Conservation (phyloP, 352 stramenopile species). For the Pythium coloratum region DNA sequence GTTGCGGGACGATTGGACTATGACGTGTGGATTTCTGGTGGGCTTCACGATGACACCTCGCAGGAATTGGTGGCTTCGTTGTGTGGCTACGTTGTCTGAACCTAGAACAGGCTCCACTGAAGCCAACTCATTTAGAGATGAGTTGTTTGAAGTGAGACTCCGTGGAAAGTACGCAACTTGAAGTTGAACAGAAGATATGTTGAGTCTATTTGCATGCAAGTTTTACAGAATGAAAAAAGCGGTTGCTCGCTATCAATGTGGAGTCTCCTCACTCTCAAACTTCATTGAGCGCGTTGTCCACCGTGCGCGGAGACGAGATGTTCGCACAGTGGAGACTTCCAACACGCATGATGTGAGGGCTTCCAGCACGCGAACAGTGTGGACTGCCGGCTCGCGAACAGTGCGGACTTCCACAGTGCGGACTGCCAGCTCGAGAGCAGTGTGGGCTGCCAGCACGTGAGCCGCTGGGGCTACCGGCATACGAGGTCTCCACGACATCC, state of each 20-base stretch:
- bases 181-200: not conserved
- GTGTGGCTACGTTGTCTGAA: not conserved
- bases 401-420: not conserved
- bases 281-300: not conserved
- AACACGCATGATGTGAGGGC: not conserved
- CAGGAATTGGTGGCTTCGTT: not conserved
- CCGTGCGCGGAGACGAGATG: not conserved
- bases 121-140: too few relatives aligned
- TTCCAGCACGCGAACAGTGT: not conserved
- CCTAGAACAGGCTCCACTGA: not conserved
- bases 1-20: too few relatives aligned
- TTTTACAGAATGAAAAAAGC: not conserved
- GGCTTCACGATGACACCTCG: too few relatives aligned
- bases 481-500: not conserved
- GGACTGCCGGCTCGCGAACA: not conserved
- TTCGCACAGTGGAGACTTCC: not conserved
- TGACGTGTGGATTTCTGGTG: too few relatives aligned
- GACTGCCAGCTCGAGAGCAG: not conserved
- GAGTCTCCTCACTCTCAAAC: not conserved
- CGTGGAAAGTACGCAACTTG: not conserved
- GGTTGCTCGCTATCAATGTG: too few relatives aligned
- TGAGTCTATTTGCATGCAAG: not conserved
- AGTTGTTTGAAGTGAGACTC: too few relatives aligned
- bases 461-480: not conserved
- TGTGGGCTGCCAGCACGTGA: not conserved